Base-by-base conservation (phyloP, 179 eudicot genomes). In the Beta macrorhiza region DNA sequence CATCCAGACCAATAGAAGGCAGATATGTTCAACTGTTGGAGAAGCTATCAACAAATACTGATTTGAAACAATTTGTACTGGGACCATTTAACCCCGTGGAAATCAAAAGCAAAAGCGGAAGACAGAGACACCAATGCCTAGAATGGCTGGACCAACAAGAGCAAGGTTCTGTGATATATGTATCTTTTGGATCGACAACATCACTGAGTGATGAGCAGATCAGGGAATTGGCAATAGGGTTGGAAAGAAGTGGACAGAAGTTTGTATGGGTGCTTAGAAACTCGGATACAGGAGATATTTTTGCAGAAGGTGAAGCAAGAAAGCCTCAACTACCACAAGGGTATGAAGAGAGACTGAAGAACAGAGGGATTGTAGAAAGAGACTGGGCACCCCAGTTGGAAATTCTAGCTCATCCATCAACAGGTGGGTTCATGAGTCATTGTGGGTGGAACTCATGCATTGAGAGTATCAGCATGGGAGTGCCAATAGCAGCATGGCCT, bases 361-460 rank as follows among this genome's bases (percentile, higher is more conserved):
- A 55, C 15, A 49, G 63, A 13, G 95, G 95, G 22, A 75, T 90
- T 15, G 70, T 91, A 9, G 85, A 83, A 29, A 82, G 88, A 76
- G 91, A 87, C n/a, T 90, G 92, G 94, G 90, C 90, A 0, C 92
- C 91, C 0, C 92, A 91, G 49, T 3, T 86, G 7, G 91, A 90
- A 59, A 89, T 91, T 55, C 68, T 91, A 62, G 89, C 83, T 0
- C 94, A 91, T 76, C 22, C 80, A 1, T 80, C 92, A 0, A 86
- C 82, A 0, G 91, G 91, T 2, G 94, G 90, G 17, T 89, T 91
- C 77, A 77, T 90, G 88, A 91, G 86, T 80, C 90, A 91, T 64
- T 90, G 73, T 44, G 73, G 52, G 22, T 69, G 25, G 73, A 69
- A 69, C 25, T 69, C 72, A 10, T 37, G 72, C 22, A 42, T 67